Percentiles rank a stretch among this genome's conserved stretches.
Conservation (phyloP, 2,329 filamentous ascomycete species). For the Fusarium burgessii region DNA sequence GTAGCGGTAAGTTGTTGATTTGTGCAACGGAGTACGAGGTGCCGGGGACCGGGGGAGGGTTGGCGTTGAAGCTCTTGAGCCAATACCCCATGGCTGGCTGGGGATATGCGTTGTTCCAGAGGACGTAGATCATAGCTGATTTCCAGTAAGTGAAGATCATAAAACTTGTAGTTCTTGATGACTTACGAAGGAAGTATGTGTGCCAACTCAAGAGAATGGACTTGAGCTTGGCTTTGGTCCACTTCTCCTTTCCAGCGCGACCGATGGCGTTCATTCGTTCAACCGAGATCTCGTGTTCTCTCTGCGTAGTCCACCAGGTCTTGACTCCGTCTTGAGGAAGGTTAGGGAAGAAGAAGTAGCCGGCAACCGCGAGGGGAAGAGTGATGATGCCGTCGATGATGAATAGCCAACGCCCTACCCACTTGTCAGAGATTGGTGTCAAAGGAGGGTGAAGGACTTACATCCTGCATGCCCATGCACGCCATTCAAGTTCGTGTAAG, state of each 20-base stretch:
- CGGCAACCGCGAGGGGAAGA: slow-evolving; percentile 20
- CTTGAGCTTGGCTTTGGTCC: slow-evolving; percentile 27
- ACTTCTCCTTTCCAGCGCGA: slow-evolving; percentile 33
- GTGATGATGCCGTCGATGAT: slow-evolving; percentile 52
- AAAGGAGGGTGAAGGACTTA: not conserved
- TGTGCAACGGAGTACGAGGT: slow-evolving; percentile 6
- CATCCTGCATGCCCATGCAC: slow-evolving; percentile 27
- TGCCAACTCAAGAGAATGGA: slow-evolving; percentile 36
- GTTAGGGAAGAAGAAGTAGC: slow-evolving; percentile 47
- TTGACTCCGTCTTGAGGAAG: slow-evolving; percentile 38
- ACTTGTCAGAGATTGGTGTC: rapidly evolving
- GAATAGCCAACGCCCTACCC: slow-evolving; percentile 49
- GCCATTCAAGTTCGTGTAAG: slow-evolving; percentile 28
- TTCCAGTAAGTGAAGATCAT: rapidly evolving
- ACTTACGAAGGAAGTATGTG: slow-evolving; percentile 26
- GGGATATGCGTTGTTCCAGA: slow-evolving; percentile 12
- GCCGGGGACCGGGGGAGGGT: not conserved
- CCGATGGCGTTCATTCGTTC: slow-evolving; percentile 23
- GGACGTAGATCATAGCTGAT: slow-evolving; percentile 6
- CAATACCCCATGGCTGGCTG: slow-evolving; percentile 6
- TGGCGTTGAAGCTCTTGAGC: slow-evolving; percentile 8
- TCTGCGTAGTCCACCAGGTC: slow-evolving; percentile 45
- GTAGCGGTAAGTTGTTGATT: slow-evolving; percentile 23
- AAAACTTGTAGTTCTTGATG: rapidly evolving
- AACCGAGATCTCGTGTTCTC: slow-evolving; percentile 40